phyloP scores from a whole-genome alignment of 495 filamentous ascomycete species.

The Penicillium angulare region DNA sequence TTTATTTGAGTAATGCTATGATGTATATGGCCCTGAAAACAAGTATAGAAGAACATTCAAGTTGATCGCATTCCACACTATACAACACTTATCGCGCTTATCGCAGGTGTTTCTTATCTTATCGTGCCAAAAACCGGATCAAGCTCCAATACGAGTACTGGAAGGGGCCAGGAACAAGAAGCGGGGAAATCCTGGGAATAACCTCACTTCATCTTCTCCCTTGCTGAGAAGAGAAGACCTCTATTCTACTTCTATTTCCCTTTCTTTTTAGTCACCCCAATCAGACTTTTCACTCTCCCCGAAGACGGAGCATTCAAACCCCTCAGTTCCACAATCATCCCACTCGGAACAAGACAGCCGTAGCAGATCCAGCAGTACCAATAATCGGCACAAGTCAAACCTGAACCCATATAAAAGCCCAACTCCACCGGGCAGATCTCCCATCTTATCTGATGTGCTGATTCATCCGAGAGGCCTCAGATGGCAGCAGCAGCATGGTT shows the following conservation, averaged over 20 bases:
- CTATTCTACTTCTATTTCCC: no score
- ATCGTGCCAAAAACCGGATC: background rate
- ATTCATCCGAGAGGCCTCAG: conserved; percentile 15
- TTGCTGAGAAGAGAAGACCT: no score
- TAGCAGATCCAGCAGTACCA: conserved; percentile 9
- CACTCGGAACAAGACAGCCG: conserved; percentile 14
- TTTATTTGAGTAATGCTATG: no score
- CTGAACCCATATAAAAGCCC: conserved; percentile 21
- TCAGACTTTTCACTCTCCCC: background rate
- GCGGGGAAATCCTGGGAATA: conserved; percentile 1
- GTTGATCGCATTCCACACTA: no score
- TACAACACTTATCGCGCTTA: background rate
- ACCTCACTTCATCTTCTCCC: background rate
- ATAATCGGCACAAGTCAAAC: background rate
- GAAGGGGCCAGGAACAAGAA: background rate
- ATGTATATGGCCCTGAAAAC: no score
- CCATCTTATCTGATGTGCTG: conserved; percentile 29
- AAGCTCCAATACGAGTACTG: no score
- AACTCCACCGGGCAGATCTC: background rate
- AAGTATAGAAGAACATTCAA: no score
- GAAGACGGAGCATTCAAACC: conserved; percentile 28
- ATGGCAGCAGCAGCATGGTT: conserved; percentile 42
- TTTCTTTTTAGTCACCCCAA: background rate
- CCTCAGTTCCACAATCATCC: conserved; percentile 29
- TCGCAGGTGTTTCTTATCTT: background rate